phyloP scores from a whole-genome alignment of 352 stramenopile species.

The Phytophthora melonis region DNA sequence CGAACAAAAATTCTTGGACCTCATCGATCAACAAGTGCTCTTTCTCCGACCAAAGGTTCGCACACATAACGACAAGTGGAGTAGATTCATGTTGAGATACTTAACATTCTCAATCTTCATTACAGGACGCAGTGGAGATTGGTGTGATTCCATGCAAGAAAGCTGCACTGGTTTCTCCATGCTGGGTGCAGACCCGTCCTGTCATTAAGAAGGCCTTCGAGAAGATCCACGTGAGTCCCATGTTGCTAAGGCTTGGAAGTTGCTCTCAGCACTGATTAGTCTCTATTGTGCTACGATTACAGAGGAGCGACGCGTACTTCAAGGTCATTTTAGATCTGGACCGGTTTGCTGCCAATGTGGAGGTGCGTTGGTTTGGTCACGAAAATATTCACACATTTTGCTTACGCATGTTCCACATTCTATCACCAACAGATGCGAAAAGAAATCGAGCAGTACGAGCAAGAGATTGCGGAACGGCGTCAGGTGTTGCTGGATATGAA shows the following conservation, averaged over 20 bases:
- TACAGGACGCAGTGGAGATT: constrained; percentile 72
- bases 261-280: constrained; percentile 7
- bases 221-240: constrained; percentile 60
- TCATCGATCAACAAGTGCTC: constrained; percentile 65
- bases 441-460: constrained; percentile 67
- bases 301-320: constrained; percentile 75
- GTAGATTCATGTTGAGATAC: not conserved
- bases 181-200: constrained; percentile 72
- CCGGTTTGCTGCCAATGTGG: constrained; percentile 63
- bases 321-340: constrained; percentile 67
- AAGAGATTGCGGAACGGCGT: constrained; percentile 60
- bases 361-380: constrained; percentile 34
- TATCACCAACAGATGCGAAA: constrained; percentile 49
- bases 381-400: not conserved
- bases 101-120: not conserved
- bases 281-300: not conserved
- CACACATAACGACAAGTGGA: not conserved
- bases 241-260: not conserved
- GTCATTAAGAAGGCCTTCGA: constrained; percentile 69
- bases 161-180: constrained; percentile 60
- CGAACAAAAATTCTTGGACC: constrained; percentile 70
- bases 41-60: constrained; percentile 73
- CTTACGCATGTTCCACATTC: not conserved
- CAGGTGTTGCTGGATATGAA: constrained; percentile 43
- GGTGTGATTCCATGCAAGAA: constrained; percentile 69